Conservation (phyloP, 345 rosid genomes). For the Murraya paniculata region DNA sequence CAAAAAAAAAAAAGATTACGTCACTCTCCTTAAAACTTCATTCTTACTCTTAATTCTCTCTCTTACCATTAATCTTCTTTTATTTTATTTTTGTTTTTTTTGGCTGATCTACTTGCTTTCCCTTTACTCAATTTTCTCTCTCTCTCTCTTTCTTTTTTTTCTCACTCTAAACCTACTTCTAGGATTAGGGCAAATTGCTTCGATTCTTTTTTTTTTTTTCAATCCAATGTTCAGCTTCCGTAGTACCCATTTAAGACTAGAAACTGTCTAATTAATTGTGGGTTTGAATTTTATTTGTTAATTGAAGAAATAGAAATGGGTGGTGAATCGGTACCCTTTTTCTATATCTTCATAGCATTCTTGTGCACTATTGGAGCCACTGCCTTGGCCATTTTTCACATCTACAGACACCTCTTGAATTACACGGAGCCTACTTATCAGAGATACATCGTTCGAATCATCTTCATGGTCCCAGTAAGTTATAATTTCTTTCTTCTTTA, state of each 20-base stretch:
- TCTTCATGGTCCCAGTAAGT: constrained; percentile 96
- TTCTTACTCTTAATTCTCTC: neutral
- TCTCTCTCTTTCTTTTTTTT: no score
- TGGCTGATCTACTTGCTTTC: neutral
- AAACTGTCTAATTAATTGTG: neutral
- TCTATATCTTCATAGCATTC: constrained; percentile 52
- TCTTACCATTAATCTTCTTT: neutral
- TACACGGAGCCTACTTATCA: constrained; percentile 94
- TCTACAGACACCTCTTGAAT: constrained; percentile 82
- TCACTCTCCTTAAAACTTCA: neutral
- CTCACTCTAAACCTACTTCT: neutral
- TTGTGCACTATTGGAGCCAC: constrained; percentile 72
- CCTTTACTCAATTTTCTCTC: neutral
- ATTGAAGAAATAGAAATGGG: constrained; percentile 38
- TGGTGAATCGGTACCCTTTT: constrained; percentile 51
- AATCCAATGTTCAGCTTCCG: neutral
- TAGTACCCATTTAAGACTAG: no score
- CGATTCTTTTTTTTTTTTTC: neutral
- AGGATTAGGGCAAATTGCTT: neutral
- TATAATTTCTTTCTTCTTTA: neutral
- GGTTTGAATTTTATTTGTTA: neutral
- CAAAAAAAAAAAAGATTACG: neutral
- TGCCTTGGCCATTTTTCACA: constrained; percentile 67
- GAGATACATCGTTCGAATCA: constrained; percentile 90
- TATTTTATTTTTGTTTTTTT: no score